Evolutionary conservation across 2,329 filamentous ascomycete species (phyloP), one percentile per base, ranked within the genome.

Genomic region (Berkeleyomyces rouxiae): DNA sequence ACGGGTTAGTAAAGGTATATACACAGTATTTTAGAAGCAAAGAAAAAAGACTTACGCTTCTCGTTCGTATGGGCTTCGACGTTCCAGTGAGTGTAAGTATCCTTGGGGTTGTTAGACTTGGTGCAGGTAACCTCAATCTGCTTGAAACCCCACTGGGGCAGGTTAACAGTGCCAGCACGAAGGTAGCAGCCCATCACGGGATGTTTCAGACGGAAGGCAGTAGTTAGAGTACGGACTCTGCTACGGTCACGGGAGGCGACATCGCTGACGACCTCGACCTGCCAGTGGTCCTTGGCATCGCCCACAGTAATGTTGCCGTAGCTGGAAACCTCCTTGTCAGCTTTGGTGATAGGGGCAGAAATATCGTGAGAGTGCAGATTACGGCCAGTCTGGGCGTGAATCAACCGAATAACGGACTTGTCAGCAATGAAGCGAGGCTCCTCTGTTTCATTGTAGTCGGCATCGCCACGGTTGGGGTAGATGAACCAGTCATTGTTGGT

Each of bases 401-500:
- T 89, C 33, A 99, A 78, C 68, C 93, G 91, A 68, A 99, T 82
- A 64, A 82, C 76, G 69, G 87, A 82, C 66, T 86, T 85, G 71
- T 99, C 85, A 13, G 82, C 85, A 68, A 96, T 82, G 71, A 86
- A 95, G 66, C 89, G 78, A 43, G 86, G 83, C 64, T 84, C 80
- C n/a, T 77, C 83, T 65, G 88, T 84, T 3, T 82, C 75, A 69
- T 91, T 79, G 70, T 85, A 96, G 16, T 87, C 85, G 33, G 80
- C 75, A 64, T 95, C 82, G 61, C 79, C 75, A 66, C 95, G 88
- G 76, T 92, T 96, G 36, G 93, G 93, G 73, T 96, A 96, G 75
- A 99, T 91, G 76, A 95, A 96, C 93, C 93, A 99, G 73, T 99
- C 93, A 73, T 99, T 99, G 82, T 99, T 99, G 73, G 92, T 82